Percentiles rank a stretch among this genome's conserved stretches.
phyloP scores from a whole-genome alignment of 345 rosid species.

The Chamaenerion angustifolium region DNA sequence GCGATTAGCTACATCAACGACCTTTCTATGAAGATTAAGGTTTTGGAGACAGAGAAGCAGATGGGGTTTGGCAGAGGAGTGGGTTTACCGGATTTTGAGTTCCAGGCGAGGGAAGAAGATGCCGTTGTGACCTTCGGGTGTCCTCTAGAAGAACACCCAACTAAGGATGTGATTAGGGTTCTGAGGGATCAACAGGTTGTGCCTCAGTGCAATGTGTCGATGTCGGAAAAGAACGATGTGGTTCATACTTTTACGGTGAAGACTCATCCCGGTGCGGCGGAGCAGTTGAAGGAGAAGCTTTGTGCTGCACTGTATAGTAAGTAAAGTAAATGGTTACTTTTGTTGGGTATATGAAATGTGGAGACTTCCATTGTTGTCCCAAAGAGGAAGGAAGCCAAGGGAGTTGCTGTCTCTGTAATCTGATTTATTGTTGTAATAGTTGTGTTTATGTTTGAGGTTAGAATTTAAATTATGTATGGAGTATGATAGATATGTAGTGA shows the following conservation, averaged over 20 bases:
- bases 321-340: no score
- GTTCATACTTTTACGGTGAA: slow-evolving; percentile 62
- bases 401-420: no score
- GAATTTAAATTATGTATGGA: no score
- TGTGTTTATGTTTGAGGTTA: no score
- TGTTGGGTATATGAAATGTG: no score
- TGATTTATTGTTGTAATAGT: no score
- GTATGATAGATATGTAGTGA: no score
- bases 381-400: no score
- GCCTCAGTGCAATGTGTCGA: slow-evolving; percentile 50
- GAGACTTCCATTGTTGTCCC: no score
- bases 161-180: slow-evolving; percentile 42
- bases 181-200: slow-evolving; percentile 55
- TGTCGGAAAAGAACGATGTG: slow-evolving; percentile 43
- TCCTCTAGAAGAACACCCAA: slow-evolving; percentile 70
- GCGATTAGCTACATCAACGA: slow-evolving; percentile 77
- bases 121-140: slow-evolving; percentile 60
- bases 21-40: slow-evolving; percentile 63
- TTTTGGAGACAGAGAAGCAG: slow-evolving; percentile 63
- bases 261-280: slow-evolving; percentile 58
- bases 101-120: slow-evolving; percentile 61
- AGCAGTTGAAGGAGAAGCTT: slow-evolving; percentile 77
- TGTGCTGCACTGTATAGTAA: slow-evolving; percentile 23
- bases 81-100: slow-evolving; percentile 45
- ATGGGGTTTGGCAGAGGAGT: slow-evolving; percentile 27